Conservation (phyloP, 139 green algal species). For the Picochlorum sp. region DNA sequence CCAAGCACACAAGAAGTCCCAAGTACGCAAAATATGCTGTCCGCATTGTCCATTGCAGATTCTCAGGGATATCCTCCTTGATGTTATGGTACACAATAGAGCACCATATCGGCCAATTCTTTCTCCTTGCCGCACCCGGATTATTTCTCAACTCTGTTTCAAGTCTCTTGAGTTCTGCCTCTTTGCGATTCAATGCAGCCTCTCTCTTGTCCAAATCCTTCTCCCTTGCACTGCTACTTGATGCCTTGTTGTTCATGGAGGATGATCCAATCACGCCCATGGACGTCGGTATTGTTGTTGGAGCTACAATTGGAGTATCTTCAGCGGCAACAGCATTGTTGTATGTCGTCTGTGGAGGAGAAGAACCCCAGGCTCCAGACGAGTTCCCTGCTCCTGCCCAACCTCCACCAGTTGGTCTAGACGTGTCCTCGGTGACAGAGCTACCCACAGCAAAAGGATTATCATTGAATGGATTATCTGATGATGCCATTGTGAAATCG, state of each 20-base stretch:
- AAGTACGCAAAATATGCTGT: conserved; percentile 39
- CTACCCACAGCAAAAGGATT: conserved; percentile 21
- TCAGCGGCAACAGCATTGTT: not conserved
- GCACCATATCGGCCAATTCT: conserved; percentile 55
- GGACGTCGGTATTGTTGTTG: not conserved
- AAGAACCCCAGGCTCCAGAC: conserved; percentile 2
- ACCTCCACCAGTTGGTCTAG: conserved; percentile 3
- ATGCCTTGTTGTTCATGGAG: not conserved
- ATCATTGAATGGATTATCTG: conserved; percentile 24
- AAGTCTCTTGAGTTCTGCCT: conserved; percentile 33
- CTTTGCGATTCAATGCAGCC: conserved; percentile 24
- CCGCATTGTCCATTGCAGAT: conserved; percentile 27
- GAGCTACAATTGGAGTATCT: not conserved
- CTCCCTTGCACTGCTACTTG: conserved; percentile 18
- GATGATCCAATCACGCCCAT: not conserved
- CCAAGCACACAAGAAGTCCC: conserved; percentile 35
- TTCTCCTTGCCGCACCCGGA: conserved; percentile 24
- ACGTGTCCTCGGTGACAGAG: conserved; percentile 5
- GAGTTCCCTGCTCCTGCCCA: not conserved
- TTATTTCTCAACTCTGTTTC: conserved; percentile 26
- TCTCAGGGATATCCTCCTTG: conserved; percentile 31
- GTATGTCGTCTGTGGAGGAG: not conserved
- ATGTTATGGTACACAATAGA: conserved; percentile 49
- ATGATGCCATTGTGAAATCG: not conserved
- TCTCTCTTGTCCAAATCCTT: conserved; percentile 37